These are phyloP conservation scores for Phytophthora boehmeriae DNA, from an alignment of 352 stramenopile genomes.

Conservation along the genomic window DNA sequence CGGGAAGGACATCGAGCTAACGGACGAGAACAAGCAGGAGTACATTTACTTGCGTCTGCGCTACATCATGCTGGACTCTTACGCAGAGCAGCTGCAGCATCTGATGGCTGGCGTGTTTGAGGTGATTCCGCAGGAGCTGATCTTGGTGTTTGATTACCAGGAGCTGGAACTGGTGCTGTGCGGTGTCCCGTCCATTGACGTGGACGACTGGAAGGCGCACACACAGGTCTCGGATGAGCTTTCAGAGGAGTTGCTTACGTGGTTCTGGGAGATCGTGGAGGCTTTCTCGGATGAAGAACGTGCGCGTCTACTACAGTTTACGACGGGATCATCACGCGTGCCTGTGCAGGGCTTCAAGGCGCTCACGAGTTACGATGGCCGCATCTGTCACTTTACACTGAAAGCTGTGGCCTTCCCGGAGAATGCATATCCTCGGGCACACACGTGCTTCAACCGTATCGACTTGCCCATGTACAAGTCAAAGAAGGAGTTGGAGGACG, in stretches of 20 bases:
- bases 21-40: slow-evolving; percentile 98
- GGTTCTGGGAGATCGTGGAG: slow-evolving; percentile 86
- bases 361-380: slow-evolving; percentile 82
- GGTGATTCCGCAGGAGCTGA: slow-evolving; percentile 93
- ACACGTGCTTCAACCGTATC: slow-evolving; percentile 89
- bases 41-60: slow-evolving; percentile 96
- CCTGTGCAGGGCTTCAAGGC: slow-evolving; percentile 85
- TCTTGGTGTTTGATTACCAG: slow-evolving; percentile 86
- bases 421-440: slow-evolving; percentile 65
- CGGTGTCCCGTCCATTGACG: slow-evolving; percentile 79
- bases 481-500: slow-evolving; percentile 95
- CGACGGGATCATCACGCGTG: slow-evolving; percentile 84
- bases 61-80: slow-evolving; percentile 96
- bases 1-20: slow-evolving; percentile 85
- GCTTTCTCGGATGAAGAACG: slow-evolving; percentile 76
- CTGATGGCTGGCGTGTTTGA: slow-evolving; percentile 95
- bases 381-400: slow-evolving; percentile 79
- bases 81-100: slow-evolving; percentile 93
- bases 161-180: slow-evolving; percentile 85
- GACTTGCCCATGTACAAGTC: slow-evolving; percentile 81
- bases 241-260: slow-evolving; percentile 68
- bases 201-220: slow-evolving; percentile 84
- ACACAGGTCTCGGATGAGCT: slow-evolving; percentile 90
- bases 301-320: slow-evolving; percentile 84
- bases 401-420: slow-evolving; percentile 63